These are phyloP conservation scores for Ustilago crameri DNA, from an alignment of 1,284 basidiomycete genomes.

Conservation along the genomic window DNA sequence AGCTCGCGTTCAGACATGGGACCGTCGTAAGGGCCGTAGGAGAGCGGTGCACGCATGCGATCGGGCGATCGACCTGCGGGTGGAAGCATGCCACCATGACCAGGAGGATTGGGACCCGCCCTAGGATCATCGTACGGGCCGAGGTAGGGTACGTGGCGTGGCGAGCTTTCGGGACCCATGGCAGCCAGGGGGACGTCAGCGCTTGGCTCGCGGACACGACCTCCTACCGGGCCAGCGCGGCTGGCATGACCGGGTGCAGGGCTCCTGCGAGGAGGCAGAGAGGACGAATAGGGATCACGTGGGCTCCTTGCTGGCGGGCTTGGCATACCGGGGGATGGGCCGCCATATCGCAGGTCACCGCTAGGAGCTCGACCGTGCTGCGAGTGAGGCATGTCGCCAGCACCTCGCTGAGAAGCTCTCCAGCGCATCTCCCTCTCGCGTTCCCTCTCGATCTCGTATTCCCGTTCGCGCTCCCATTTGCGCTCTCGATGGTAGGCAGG, in stretches of 20 bases:
- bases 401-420: conserved; percentile 37
- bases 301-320: conserved; percentile 32
- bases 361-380: conserved; percentile 27
- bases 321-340: conserved; percentile 25
- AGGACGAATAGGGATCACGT: conserved; percentile 23
- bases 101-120: conserved; percentile 26
- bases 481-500: conserved; percentile 33
- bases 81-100: conserved; percentile 33
- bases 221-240: conserved; percentile 10
- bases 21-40: conserved; percentile 33
- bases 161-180: conserved; percentile 35
- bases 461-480: conserved; percentile 50
- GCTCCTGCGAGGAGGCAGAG: conserved; percentile 35
- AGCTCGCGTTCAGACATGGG: conserved; percentile 40
- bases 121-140: conserved; percentile 42
- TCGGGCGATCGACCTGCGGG: conserved; percentile 44
- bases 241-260: conserved; percentile 24
- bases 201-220: conserved; percentile 38
- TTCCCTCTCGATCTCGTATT: conserved; percentile 44
- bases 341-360: conserved; percentile 34
- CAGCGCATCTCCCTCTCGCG: conserved; percentile 39
- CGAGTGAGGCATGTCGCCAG: conserved; percentile 26
- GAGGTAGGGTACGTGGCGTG: conserved; percentile 33
- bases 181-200: conserved; percentile 30
- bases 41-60: conserved; percentile 40